Conservation (phyloP, 495 filamentous ascomycete species). For the Neurospora tetraspora region DNA sequence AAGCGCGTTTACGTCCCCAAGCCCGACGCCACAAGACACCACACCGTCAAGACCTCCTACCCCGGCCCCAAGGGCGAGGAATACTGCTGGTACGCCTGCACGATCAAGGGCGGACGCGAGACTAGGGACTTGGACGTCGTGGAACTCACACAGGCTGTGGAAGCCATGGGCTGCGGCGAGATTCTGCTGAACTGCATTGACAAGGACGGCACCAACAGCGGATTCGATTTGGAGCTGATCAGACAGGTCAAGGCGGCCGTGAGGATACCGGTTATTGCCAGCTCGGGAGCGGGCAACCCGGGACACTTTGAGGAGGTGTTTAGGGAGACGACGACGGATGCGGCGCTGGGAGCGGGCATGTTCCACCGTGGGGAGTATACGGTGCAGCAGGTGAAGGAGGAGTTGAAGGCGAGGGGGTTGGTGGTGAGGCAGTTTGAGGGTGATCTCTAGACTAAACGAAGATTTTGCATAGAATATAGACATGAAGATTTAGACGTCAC, state of each 20-base stretch:
- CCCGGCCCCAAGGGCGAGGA: conserved; percentile 67
- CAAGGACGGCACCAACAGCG: conserved; percentile 88
- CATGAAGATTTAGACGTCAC: neutral
- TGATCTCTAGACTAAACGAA: conserved; percentile 21
- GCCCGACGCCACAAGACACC: conserved; percentile 62
- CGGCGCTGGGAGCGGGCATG: conserved; percentile 91
- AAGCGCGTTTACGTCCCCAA: conserved; percentile 77
- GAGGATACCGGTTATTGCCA: conserved; percentile 90
- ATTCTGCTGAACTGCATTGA: conserved; percentile 96
- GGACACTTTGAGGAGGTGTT: conserved; percentile 90
- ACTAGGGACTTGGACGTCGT: conserved; percentile 82
- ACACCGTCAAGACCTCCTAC: conserved; percentile 60
- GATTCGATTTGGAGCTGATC: conserved; percentile 91
- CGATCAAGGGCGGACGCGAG: conserved; percentile 89
- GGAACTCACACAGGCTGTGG: conserved; percentile 78
- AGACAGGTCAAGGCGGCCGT: conserved; percentile 72
- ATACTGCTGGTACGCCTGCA: conserved; percentile 96
- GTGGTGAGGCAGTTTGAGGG: conserved; percentile 66
- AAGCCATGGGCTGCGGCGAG: conserved; percentile 93
- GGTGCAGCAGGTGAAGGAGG: conserved; percentile 86
- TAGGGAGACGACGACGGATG: conserved; percentile 73
- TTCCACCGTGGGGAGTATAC: conserved; percentile 95
- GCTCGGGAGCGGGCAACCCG: conserved; percentile 85
- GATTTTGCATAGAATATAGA: neutral
- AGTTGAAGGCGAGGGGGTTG: conserved; percentile 58